A percentile compares a stretch with the other conserved stretches of the same genome.
These are phyloP conservation scores for Boletus coffeatus DNA, from an alignment of 1,284 basidiomycete species.

Conservation along the genomic window DNA sequence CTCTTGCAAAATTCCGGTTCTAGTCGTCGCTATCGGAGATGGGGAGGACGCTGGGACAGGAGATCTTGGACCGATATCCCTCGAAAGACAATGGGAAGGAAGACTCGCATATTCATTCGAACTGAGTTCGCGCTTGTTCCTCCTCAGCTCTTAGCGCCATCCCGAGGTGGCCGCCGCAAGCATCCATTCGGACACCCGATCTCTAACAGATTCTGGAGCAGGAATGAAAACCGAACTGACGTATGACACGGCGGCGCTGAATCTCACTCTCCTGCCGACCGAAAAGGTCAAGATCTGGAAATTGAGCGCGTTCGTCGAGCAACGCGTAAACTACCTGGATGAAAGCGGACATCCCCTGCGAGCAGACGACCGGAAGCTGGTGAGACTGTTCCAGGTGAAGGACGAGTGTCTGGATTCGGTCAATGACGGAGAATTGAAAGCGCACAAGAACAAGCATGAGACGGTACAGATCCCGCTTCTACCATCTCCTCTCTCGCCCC, in stretches of 20 bases:
- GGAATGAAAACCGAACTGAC: constrained; percentile 10
- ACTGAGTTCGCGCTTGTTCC: constrained; percentile 80
- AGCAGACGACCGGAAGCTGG: constrained; percentile 6
- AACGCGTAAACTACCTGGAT: constrained; percentile 16
- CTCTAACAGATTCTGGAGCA: background rate
- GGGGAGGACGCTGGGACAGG: constrained; percentile 53
- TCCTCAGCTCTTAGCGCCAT: constrained; percentile 51
- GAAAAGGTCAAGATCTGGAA: constrained; percentile 84
- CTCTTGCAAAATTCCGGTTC: constrained; percentile 67
- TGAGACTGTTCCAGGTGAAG: constrained; percentile 19
- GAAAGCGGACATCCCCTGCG: background rate
- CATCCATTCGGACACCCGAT: background rate
- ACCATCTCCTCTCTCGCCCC: constrained; percentile 26
- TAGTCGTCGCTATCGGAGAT: constrained; percentile 59
- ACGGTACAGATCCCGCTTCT: constrained; percentile 61
- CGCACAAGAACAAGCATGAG: constrained; percentile 25
- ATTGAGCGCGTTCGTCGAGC: constrained; percentile 76
- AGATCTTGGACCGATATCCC: constrained; percentile 38
- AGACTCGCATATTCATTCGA: constrained; percentile 85
- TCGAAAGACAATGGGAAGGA: constrained; percentile 90
- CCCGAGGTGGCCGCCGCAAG: background rate
- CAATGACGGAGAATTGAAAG: constrained; percentile 56
- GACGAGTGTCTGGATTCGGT: constrained; percentile 47
- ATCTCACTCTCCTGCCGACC: constrained; percentile 81
- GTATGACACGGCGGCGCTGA: constrained; percentile 69